These are phyloP conservation scores for Ogataea saltuana DNA, from an alignment of 805 yeast species.

Conservation along the genomic window DNA sequence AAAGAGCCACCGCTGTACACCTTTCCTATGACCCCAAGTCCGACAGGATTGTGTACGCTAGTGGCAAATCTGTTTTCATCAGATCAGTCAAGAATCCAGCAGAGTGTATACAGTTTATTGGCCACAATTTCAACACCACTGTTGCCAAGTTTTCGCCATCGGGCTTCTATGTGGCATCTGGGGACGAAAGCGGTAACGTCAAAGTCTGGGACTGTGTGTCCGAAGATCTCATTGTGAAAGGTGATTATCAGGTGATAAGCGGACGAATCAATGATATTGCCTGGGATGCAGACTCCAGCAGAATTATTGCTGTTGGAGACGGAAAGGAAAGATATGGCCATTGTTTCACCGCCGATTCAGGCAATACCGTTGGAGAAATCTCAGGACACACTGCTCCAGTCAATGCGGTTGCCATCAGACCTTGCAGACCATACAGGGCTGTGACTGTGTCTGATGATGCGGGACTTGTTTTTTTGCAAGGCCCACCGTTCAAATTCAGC, in stretches of 20 bases:
- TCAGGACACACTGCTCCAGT: slow-evolving; percentile 86
- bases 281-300: slow-evolving; percentile 87
- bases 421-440: slow-evolving; percentile 88
- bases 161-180: slow-evolving; percentile 88
- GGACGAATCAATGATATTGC: slow-evolving; percentile 82
- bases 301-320: slow-evolving; percentile 92
- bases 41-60: slow-evolving; percentile 75
- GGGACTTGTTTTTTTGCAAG: slow-evolving; percentile 78
- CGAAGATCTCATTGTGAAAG: slow-evolving; percentile 61
- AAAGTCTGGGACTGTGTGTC: slow-evolving; percentile 80
- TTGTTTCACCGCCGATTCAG: slow-evolving; percentile 90
- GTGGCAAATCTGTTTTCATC: slow-evolving; percentile 77
- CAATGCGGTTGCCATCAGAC: slow-evolving; percentile 81
- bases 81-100: slow-evolving; percentile 61
- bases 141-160: slow-evolving; percentile 88
- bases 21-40: slow-evolving; percentile 71
- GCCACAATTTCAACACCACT: slow-evolving; percentile 70
- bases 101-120: slow-evolving; percentile 63
- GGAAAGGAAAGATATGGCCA: slow-evolving; percentile 92
- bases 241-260: slow-evolving; percentile 71
- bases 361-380: slow-evolving; percentile 95
- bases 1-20: slow-evolving; percentile 67
- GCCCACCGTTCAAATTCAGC: slow-evolving; percentile 92
- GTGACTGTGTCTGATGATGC: slow-evolving; percentile 92
- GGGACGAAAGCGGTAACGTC: slow-evolving; percentile 87